Percentiles rank a stretch among this genome's conserved stretches.
Evolutionary conservation across 1,139 yeast genomes (phyloP).

Genomic region (Scheffersomyces insectosa): DNA sequence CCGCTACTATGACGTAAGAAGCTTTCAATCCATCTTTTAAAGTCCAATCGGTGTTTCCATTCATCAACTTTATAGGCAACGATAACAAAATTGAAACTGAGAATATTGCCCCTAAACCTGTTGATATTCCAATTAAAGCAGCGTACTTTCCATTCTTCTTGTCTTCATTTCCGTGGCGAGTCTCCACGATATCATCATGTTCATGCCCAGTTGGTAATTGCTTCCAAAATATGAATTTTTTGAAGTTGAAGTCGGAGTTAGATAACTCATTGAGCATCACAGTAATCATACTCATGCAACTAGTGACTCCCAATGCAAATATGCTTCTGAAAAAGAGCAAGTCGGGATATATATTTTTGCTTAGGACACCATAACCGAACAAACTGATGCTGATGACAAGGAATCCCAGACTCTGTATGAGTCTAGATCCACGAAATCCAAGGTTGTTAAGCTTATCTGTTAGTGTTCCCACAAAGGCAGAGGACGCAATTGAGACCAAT

Average conservation of each 20-base stretch:
- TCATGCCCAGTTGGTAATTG: background rate
- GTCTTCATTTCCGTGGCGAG: background rate
- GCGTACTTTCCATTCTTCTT: conserved; percentile 54
- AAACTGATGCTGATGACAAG: conserved; percentile 48
- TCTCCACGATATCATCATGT: background rate
- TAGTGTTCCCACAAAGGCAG: conserved; percentile 66
- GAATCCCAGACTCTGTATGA: conserved; percentile 52
- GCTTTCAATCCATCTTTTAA: conserved; percentile 42
- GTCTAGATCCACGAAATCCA: conserved; percentile 48
- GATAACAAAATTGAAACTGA: conserved; percentile 53
- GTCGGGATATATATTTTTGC: conserved; percentile 38
- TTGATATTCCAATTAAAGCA: conserved; percentile 60
- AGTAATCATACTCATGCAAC: conserved; percentile 52
- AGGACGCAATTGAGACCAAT: conserved; percentile 49
- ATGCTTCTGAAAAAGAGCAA: conserved; percentile 52
- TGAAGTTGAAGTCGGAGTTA: conserved; percentile 41
- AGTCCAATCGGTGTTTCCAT: conserved; percentile 26
- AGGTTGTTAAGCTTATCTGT: conserved; percentile 49
- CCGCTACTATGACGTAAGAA: conserved; percentile 53
- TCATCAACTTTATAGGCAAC: conserved; percentile 43
- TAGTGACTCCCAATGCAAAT: conserved; percentile 60
- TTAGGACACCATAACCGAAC: conserved; percentile 45
- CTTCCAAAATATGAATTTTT: conserved; percentile 6
- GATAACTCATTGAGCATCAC: conserved; percentile 56
- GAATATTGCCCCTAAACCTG: conserved; percentile 71